Evolutionary conservation across 352 stramenopile species (phyloP).

Genomic region (Saprolegnia diclina): DNA sequence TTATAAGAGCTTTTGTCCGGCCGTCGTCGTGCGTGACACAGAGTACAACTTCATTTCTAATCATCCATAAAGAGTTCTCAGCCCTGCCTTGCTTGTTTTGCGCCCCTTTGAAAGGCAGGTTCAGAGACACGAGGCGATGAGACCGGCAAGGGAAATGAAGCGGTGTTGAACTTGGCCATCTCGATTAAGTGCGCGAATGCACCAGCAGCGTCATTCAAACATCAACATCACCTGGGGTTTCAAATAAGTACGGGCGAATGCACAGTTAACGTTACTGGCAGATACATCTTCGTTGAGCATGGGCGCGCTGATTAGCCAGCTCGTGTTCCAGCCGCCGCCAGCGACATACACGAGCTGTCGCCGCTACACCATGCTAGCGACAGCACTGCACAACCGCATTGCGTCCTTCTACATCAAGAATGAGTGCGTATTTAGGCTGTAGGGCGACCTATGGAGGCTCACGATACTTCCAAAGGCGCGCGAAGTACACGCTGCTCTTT

Average conservation of each 20-base stretch:
- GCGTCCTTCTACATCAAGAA: slow-evolving; percentile 94
- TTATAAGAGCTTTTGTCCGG: too few species aligned
- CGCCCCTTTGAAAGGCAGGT: neutral
- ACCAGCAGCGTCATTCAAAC: neutral
- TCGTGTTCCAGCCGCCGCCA: slow-evolving; percentile 86
- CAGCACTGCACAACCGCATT: slow-evolving; percentile 82
- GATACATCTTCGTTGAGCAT: slow-evolving; percentile 34
- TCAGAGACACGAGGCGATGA: too few species aligned
- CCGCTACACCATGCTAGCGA: slow-evolving; percentile 93
- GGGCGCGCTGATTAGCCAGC: slow-evolving; percentile 68
- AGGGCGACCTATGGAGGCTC: neutral
- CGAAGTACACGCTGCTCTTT: slow-evolving; percentile 94
- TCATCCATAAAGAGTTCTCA: too few species aligned
- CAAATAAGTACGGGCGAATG: neutral
- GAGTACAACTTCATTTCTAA: too few species aligned
- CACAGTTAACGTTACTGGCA: neutral
- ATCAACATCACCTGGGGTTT: neutral
- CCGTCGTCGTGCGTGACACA: too few species aligned
- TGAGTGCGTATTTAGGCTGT: slow-evolving; percentile 42
- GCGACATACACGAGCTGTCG: slow-evolving; percentile 68
- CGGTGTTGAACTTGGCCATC: neutral
- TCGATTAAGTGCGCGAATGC: neutral
- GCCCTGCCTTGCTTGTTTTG: too few species aligned
- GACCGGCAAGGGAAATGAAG: neutral
- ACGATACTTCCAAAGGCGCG: slow-evolving; percentile 47